Evolutionary conservation across 2,329 filamentous ascomycete genomes (phyloP), one percentile per base, ranked within the genome.

Genomic region (Cryoendolithus antarcticus): DNA sequence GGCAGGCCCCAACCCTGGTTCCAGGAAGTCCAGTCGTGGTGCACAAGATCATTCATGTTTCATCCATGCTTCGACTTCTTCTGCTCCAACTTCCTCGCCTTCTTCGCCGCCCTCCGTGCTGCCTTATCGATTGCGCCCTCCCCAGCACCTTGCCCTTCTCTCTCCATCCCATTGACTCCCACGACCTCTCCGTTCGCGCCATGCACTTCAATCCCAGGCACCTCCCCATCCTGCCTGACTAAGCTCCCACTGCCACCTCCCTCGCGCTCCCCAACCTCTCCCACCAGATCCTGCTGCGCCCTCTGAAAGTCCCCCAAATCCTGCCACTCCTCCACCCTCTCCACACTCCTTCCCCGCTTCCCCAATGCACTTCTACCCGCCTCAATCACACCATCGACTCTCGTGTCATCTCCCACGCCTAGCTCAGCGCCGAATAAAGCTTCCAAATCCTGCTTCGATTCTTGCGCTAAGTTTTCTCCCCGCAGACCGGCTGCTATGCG

Each of bases 71-170:
- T 42, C 34, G 29, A 34, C 39, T 37, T 53, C 30, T 59, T 60
- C 53, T 68, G 59, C 36, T 64, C 64, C 49, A 64, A 59, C 41
- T 62, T 61, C 50, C 67, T 63, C 51, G 68, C 65, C 55, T 72
- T 74, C 65, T 77, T 77, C 43, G 62, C 64, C 47, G 62, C 62
- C 57, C 71, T 75, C 44, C 70, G 62, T 39, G 69, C 67, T 45
- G 70, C 70, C 54, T 70, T 71, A 45, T 72, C 67, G 34, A 54
- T 53, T 15, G 56, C 52, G 8, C 43, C 47, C 29, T 40, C 41
- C 2, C 42, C 31, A 30, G 29, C 8, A 4, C 24, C 24, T 27
- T 27, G 3, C 24, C 7, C 3, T 4, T 4, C 24, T 27, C 7
- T 4, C 24, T 41, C 35, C 39, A 41, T 40, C 10, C 29, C 36